A percentile compares a stretch with the other conserved stretches of the same genome.
Evolutionary conservation across 2,329 filamentous ascomycete species (phyloP).

Genomic region (Cladophialophora bantiana): DNA sequence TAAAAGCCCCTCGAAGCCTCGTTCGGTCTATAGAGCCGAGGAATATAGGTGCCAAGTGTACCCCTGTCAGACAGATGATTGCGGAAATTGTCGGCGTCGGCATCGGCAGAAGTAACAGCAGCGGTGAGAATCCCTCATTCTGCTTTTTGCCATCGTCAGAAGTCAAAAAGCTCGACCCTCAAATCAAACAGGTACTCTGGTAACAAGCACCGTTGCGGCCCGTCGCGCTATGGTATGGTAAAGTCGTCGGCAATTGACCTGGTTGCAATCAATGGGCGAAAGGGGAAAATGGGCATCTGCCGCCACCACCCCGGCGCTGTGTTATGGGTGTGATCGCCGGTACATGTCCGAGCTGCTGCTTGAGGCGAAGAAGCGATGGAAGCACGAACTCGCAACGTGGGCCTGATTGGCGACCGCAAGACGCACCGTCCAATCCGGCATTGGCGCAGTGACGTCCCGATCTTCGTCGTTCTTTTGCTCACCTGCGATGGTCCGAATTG

Average conservation of each 20-base stretch:
- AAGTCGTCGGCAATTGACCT: conserved; percentile 5
- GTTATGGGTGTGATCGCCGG: not conserved
- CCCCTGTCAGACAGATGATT: too few species aligned
- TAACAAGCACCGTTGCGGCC: not conserved
- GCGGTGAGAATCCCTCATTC: too few species aligned
- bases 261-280: not conserved
- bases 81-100: too few species aligned
- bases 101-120: too few species aligned
- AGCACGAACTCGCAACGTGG: not conserved
- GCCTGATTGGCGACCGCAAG: not conserved
- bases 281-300: not conserved
- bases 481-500: conserved; percentile 4
- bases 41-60: too few species aligned
- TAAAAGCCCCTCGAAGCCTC: too few species aligned
- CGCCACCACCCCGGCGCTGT: not conserved
- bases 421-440: not conserved
- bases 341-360: not conserved
- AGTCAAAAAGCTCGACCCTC: too few species aligned
- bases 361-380: not conserved
- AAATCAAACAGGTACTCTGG: not conserved
- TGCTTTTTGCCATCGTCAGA: too few species aligned
- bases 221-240: not conserved
- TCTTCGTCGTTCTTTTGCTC: conserved; percentile 5
- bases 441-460: not conserved
- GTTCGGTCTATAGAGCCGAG: too few species aligned